Evolutionary conservation across 1,139 yeast genomes (phyloP), one percentile per base, ranked within the genome.

Genomic region (Yamadazyma atmosphaerica): DNA sequence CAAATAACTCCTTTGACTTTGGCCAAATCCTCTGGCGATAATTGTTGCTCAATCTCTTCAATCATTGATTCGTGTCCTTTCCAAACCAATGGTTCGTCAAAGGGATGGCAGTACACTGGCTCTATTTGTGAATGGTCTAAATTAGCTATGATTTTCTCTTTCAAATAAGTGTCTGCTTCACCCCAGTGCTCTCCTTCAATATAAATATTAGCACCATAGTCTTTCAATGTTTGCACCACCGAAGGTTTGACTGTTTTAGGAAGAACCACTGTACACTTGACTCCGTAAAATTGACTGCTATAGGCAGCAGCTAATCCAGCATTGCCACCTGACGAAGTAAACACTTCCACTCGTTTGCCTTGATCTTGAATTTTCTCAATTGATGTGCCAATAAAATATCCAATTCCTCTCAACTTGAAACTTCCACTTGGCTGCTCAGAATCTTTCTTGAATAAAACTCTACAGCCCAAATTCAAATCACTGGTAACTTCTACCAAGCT

Each of bases 251-350:
- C 68, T 4, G 67, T 58, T 0, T 47, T 60, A 0, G 90, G 90
- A 5, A 84, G 75, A 1, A 81, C 86, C 6, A 84, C 88, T 0
- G 86, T 79, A 47, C 89, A 81, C 9, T 70, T 67, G 7, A 74
- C 56, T 2, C 65, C 63, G 43, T 71, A 67, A 38, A 55, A 60
- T 26, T 55, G 56, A 4, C 84, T 77, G 31, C 85, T 79, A 37
- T 73, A 73, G 0, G 88, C 87, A 2, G 86, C 86, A 0, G 90
- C 90, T 35, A 81, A 63, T 0, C 92, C 92, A 0, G 92, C 92
- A 54, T 84, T 84, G 0, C 92, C 92, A 10, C 90, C 92, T 12
- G 86, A 80, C 23, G 86, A 79, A 5, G 84, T 72, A 54, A 72
- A 78, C 4, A 83, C 79, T 22, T 72, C 74, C 25, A 77, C 68